Conservation (phyloP, 2,329 filamentous ascomycete species). For the Diplodia sapinea region DNA sequence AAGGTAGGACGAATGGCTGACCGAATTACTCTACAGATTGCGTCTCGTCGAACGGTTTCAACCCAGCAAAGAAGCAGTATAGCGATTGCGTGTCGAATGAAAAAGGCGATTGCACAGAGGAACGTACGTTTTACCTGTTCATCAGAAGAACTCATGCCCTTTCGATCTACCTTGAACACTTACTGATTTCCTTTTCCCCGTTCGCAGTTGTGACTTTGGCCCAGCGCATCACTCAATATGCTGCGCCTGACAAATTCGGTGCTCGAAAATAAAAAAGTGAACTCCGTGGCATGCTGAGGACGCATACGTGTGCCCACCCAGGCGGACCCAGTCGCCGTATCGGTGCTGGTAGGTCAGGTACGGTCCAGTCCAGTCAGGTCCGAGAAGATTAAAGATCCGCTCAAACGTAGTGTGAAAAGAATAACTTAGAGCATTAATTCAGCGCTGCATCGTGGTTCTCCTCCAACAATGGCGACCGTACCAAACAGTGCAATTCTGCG, state of each 20-base stretch:
- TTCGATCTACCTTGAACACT: too few relatives aligned
- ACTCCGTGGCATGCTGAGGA: not conserved
- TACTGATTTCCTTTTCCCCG: not conserved
- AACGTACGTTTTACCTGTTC: not conserved
- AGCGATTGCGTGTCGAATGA: not conserved
- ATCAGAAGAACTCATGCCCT: too few relatives aligned
- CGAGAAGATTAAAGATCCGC: not conserved
- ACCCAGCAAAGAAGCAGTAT: constrained; percentile 1
- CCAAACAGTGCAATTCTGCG: too few relatives aligned
- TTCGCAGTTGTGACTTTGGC: not conserved
- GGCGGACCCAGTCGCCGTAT: too few relatives aligned
- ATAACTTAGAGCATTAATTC: not conserved
- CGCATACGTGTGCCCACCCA: too few relatives aligned
- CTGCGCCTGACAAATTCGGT: not conserved
- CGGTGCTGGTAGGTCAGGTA: too few relatives aligned
- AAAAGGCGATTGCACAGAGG: constrained; percentile 17
- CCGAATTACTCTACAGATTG: not conserved
- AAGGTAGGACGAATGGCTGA: not conserved
- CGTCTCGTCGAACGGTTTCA: not conserved
- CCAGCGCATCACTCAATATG: not conserved
- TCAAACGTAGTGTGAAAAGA: not conserved
- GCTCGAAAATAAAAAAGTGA: not conserved
- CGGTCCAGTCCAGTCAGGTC: too few relatives aligned
- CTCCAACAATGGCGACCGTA: not conserved
- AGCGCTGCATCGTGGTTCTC: not conserved